phyloP scores from a whole-genome alignment of 495 filamentous ascomycete species.

The Lepraria neglecta region DNA sequence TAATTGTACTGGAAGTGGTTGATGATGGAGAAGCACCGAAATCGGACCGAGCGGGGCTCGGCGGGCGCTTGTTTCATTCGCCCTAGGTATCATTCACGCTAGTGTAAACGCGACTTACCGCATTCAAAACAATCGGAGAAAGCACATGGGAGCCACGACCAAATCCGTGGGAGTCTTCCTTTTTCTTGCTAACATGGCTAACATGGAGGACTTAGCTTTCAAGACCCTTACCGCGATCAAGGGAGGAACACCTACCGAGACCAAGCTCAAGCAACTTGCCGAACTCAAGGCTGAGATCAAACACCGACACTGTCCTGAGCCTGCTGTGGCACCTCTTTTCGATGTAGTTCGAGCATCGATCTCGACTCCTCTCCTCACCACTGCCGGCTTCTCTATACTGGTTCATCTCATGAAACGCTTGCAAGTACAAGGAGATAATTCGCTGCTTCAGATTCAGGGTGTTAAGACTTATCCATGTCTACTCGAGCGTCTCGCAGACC shows the following conservation, averaged over 20 bases:
- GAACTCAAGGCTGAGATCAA: conserved; percentile 80
- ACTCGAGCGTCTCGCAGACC: conserved; percentile 80
- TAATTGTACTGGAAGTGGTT: not conserved
- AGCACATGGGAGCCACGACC: not conserved
- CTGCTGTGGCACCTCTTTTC: conserved; percentile 64
- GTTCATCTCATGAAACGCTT: conserved; percentile 80
- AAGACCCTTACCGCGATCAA: conserved; percentile 19
- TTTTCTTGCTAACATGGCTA: not conserved
- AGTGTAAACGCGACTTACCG: conserved; percentile 1
- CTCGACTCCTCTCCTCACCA: conserved; percentile 63
- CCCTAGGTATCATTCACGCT: conserved; percentile 2
- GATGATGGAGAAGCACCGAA: too few relatives aligned
- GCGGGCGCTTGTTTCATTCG: conserved; percentile 11
- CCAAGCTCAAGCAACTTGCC: conserved; percentile 63
- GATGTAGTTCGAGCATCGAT: conserved; percentile 65
- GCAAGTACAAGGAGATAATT: conserved; percentile 69
- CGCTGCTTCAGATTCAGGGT: conserved; percentile 56
- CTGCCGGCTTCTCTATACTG: conserved; percentile 75
- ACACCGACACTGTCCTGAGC: conserved; percentile 74
- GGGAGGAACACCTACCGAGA: conserved; percentile 38
- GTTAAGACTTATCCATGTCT: conserved; percentile 63
- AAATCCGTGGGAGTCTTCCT: not conserved
- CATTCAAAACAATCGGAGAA: conserved; percentile 5
- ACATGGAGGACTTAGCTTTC: conserved; percentile 21
- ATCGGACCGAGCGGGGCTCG: not conserved